Conservation (phyloP, 495 filamentous ascomycete species). For the Articulospora tetracladia region DNA sequence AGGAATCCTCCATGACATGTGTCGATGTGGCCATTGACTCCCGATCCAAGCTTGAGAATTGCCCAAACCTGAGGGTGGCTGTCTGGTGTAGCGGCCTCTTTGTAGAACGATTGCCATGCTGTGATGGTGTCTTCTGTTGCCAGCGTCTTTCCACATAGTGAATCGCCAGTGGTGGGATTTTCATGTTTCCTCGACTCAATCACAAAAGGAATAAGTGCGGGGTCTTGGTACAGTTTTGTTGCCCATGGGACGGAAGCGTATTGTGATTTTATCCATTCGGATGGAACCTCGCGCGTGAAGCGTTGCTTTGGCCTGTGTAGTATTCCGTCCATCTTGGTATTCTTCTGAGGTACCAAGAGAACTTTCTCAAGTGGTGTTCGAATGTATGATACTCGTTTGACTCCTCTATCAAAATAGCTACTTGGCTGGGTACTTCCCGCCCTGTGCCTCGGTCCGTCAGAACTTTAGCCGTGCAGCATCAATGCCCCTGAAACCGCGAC, state of each 20-base stretch:
- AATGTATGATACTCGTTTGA: not conserved
- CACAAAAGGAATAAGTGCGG: slow-evolving; percentile 3
- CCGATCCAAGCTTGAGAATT: slow-evolving; percentile 6
- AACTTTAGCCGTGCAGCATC: not conserved
- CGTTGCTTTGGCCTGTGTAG: not conserved
- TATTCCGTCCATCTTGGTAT: not conserved
- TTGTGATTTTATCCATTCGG: slow-evolving; percentile 1
- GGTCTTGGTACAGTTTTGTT: slow-evolving; percentile 1
- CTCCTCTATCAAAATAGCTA: no score
- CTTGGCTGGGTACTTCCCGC: not conserved
- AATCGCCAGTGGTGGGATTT: slow-evolving; percentile 35
- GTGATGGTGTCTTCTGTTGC: slow-evolving; percentile 48
- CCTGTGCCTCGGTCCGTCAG: not conserved
- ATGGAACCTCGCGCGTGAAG: not conserved
- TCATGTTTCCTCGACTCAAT: no score
- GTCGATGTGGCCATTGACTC: slow-evolving; percentile 18
- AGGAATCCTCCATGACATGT: slow-evolving; percentile 21
- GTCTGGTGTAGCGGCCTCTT: slow-evolving; percentile 18
- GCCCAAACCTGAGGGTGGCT: slow-evolving; percentile 4
- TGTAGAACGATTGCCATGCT: slow-evolving; percentile 44
- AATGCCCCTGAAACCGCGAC: not conserved
- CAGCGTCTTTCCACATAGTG: slow-evolving; percentile 52
- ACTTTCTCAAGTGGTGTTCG: not conserved
- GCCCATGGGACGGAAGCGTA: slow-evolving; percentile 7
- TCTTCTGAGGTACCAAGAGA: not conserved